These are phyloP conservation scores for Myxozyma mucilagina DNA, from an alignment of 805 yeast species.

Conservation along the genomic window DNA sequence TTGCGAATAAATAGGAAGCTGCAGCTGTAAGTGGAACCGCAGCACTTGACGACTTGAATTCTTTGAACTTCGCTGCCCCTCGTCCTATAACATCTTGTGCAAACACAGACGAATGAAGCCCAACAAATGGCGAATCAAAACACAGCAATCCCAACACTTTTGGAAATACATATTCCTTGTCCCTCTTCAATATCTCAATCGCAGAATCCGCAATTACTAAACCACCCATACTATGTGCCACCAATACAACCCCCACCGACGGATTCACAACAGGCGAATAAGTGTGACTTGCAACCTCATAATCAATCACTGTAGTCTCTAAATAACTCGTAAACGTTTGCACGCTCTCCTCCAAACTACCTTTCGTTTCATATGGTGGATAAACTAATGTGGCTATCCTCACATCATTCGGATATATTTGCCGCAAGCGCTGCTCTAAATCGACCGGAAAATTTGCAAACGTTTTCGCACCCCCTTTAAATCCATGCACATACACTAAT, in stretches of 20 bases:
- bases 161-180: slow-evolving; percentile 18
- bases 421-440: slow-evolving; percentile 10
- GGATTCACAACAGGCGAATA: slow-evolving; percentile 27
- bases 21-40: slow-evolving; percentile 22
- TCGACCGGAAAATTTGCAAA: slow-evolving; percentile 24
- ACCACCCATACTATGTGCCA: slow-evolving; percentile 32
- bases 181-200: slow-evolving; percentile 20
- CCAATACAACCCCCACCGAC: slow-evolving; percentile 23
- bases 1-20: slow-evolving; percentile 26
- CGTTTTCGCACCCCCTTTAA: slow-evolving; percentile 27
- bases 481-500: slow-evolving; percentile 28
- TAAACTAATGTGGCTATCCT: slow-evolving; percentile 11
- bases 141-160: slow-evolving; percentile 27
- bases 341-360: slow-evolving; percentile 21
- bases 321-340: slow-evolving; percentile 5
- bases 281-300: slow-evolving; percentile 20
- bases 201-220: slow-evolving; percentile 21
- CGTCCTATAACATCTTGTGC: slow-evolving; percentile 28
- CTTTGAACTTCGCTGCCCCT: slow-evolving; percentile 27
- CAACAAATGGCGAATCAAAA: slow-evolving; percentile 30
- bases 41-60: slow-evolving; percentile 12
- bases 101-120: slow-evolving; percentile 29
- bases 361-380: slow-evolving; percentile 29
- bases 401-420: background rate
- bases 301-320: slow-evolving; percentile 25